Evolutionary conservation across 2,329 filamentous ascomycete genomes (phyloP).

Genomic region (Beauveria caledonica): DNA sequence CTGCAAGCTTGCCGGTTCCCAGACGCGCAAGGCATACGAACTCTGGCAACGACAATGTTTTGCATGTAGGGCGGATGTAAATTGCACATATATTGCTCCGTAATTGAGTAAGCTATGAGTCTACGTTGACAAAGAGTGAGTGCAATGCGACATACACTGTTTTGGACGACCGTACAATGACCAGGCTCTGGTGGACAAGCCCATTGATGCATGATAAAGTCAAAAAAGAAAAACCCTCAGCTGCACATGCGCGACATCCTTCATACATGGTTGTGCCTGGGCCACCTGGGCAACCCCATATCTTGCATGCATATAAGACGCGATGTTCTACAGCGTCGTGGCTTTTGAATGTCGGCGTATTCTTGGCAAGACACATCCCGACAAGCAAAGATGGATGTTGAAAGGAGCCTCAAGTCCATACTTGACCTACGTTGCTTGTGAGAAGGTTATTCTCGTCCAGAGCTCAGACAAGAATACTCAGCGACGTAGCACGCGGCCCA

Average conservation of each 20-base stretch:
- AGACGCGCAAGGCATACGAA: constrained; percentile 45
- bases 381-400: neutral
- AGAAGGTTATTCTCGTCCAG: constrained; percentile 21
- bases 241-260: neutral
- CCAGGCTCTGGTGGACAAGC: neutral
- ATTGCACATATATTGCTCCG: constrained; percentile 55
- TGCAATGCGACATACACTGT: neutral
- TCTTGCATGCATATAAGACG: neutral
- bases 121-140: constrained; percentile 45
- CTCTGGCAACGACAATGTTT: constrained; percentile 56
- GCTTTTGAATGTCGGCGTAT: neutral
- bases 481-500: constrained; percentile 23
- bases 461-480: constrained; percentile 18
- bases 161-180: neutral
- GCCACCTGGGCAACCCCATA: neutral
- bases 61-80: constrained; percentile 44
- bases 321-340: neutral
- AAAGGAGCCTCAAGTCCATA: constrained; percentile 13
- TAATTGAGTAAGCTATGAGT: constrained; percentile 59
- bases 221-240: neutral
- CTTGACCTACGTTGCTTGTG: constrained; percentile 19
- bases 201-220: neutral
- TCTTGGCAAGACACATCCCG: neutral
- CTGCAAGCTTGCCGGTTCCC: constrained; percentile 49
- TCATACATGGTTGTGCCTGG: neutral